Evolutionary conservation across 176 grass and related monocot species (phyloP).

Genomic region (Avena atlantica): DNA sequence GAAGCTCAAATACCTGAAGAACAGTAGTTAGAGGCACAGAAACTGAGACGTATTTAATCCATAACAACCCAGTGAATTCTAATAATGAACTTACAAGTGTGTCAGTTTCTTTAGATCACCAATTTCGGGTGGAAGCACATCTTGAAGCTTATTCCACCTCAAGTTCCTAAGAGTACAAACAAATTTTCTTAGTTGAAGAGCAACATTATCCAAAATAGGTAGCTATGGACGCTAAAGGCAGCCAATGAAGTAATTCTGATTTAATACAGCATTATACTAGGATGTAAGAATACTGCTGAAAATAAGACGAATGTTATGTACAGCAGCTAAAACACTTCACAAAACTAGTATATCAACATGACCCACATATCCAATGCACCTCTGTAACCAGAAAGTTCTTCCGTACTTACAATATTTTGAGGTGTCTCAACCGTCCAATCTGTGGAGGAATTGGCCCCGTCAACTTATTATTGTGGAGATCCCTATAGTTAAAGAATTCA

Average conservation of each 20-base stretch:
- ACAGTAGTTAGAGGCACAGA: conserved; percentile 19
- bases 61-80: conserved; percentile 26
- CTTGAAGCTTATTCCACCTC: conserved; percentile 99
- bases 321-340: conserved; percentile 1
- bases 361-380: background rate
- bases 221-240: conserved; percentile 12
- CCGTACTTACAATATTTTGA: conserved; percentile 88
- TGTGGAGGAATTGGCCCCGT: conserved; percentile 90
- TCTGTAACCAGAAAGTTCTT: conserved; percentile 30
- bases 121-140: conserved; percentile 90
- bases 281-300: background rate
- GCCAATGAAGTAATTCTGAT: conserved; percentile 22
- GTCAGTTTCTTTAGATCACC: conserved; percentile 90
- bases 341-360: background rate
- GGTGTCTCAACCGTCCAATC: conserved; percentile 91
- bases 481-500: conserved; percentile 62
- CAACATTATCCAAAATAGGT: conserved; percentile 38
- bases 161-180: conserved; percentile 69
- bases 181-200: conserved; percentile 28
- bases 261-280: background rate
- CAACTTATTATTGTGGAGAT: conserved; percentile 99
- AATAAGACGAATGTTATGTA: background rate
- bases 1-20: conserved; percentile 91
- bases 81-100: conserved; percentile 72
- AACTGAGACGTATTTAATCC: conserved; percentile 15